Percentiles rank a stretch among this genome's conserved stretches.
phyloP scores from a whole-genome alignment of 2,329 filamentous ascomycete genomes.

The Beauveria asiatica region DNA sequence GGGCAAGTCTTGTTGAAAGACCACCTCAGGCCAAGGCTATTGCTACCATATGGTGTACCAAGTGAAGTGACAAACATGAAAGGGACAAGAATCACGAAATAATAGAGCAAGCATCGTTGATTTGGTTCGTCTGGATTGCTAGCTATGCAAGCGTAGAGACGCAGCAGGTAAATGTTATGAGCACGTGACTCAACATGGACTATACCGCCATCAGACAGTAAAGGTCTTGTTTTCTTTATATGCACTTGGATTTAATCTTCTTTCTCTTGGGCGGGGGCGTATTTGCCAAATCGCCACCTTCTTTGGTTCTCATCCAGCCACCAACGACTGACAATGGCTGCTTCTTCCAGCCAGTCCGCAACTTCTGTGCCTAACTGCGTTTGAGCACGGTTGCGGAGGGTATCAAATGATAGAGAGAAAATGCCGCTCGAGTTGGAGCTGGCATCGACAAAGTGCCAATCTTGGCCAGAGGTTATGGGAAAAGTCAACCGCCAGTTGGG shows the following conservation, averaged over 20 bases:
- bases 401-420: slow-evolving; percentile 7
- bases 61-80: too few relatives aligned
- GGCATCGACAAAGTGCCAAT: slow-evolving; percentile 10
- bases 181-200: too few relatives aligned
- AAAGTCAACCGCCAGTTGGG: slow-evolving; percentile 18
- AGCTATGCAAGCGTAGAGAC: too few relatives aligned
- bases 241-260: neutral
- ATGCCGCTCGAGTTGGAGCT: slow-evolving; percentile 4
- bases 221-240: neutral
- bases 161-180: too few relatives aligned
- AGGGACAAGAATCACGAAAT: too few relatives aligned
- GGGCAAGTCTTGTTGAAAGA: too few relatives aligned
- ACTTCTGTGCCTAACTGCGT: slow-evolving; percentile 1
- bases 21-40: too few relatives aligned
- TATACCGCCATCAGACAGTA: too few relatives aligned
- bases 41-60: too few relatives aligned
- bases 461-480: slow-evolving; percentile 16
- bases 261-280: slow-evolving; percentile 1
- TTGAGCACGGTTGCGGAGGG: slow-evolving; percentile 1
- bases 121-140: too few relatives aligned
- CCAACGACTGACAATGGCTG: slow-evolving; percentile 25
- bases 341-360: slow-evolving; percentile 19
- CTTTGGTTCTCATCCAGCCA: slow-evolving; percentile 29
- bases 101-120: too few relatives aligned
- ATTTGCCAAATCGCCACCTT: slow-evolving; percentile 24